These are phyloP conservation scores for Nicotiana tabacum DNA, from an alignment of 257 asterid genomes.

Conservation along the genomic window DNA sequence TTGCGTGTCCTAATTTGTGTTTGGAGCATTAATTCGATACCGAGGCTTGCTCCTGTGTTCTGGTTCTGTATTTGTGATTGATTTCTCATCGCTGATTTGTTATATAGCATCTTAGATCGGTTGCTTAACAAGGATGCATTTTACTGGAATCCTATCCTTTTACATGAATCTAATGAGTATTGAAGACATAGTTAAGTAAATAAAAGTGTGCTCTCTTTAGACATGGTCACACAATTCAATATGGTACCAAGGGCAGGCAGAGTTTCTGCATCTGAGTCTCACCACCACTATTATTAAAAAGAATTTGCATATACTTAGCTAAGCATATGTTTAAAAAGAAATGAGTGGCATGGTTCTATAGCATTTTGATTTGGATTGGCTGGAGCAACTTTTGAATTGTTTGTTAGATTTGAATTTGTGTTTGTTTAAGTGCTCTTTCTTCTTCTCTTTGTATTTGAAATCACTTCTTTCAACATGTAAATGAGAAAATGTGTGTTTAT, in stretches of 20 bases:
- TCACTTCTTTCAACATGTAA: neutral
- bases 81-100: neutral
- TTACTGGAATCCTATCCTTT: neutral
- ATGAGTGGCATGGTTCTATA: neutral
- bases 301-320: too few species aligned
- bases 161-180: neutral
- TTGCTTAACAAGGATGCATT: neutral
- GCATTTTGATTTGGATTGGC: neutral
- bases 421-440: neutral
- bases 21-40: neutral
- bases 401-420: neutral
- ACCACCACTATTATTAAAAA: too few species aligned
- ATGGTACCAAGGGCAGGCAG: too few species aligned
- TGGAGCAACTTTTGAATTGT: neutral
- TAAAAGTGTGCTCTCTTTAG: too few species aligned
- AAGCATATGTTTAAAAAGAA: neutral
- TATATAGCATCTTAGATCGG: neutral
- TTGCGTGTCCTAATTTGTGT: neutral
- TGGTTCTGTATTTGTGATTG: neutral
- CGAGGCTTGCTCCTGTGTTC: neutral
- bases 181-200: too few species aligned
- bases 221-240: too few species aligned
- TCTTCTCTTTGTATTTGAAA: neutral
- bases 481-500: neutral
- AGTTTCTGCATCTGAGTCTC: too few species aligned